A percentile compares a stretch with the other conserved stretches of the same genome.
Conservation (phyloP, 305 asterid species). For the Andrographis paniculata region DNA sequence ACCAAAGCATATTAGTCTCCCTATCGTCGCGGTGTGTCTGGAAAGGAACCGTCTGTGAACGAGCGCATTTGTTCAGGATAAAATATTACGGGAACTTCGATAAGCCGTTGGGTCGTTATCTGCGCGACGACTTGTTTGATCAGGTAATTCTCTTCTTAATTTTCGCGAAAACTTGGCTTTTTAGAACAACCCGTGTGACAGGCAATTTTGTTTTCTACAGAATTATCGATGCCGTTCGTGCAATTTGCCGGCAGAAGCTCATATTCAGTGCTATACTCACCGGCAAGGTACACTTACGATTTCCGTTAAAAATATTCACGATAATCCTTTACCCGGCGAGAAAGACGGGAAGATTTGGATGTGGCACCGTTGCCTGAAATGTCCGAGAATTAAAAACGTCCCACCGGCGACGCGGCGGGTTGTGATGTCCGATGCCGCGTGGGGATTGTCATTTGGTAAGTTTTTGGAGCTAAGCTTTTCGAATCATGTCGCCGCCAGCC, state of each 20-base stretch:
- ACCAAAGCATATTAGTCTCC: conserved; percentile 92
- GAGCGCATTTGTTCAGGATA: conserved; percentile 84
- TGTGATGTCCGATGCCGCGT: conserved; percentile 98
- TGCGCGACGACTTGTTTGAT: conserved; percentile 86
- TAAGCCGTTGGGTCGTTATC: conserved; percentile 93
- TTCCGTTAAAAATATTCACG: conserved; percentile 83
- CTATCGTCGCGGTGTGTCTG: conserved; percentile 88
- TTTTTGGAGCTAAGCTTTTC: conserved; percentile 98
- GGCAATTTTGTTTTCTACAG: conserved; percentile 35
- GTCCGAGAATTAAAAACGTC: conserved; percentile 78
- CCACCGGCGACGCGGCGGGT: conserved; percentile 93
- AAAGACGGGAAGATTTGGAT: conserved; percentile 94
- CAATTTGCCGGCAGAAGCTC: conserved; percentile 93
- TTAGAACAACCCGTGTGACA: conserved; percentile 19
- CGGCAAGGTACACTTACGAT: conserved; percentile 91
- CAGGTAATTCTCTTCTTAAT: conserved; percentile 44
- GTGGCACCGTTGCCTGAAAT: conserved; percentile 98
- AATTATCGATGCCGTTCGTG: conserved; percentile 81
- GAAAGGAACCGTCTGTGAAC: conserved; percentile 96
- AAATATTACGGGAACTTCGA: conserved; percentile 85
- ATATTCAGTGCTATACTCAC: conserved; percentile 92
- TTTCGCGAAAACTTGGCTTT: conserved; percentile 15
- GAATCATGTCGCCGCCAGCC: conserved; percentile 96
- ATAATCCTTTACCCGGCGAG: conserved; percentile 68
- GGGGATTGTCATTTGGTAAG: conserved; percentile 98